Conservation (phyloP, 352 stramenopile species). For the Phytophthora uliginosa region DNA sequence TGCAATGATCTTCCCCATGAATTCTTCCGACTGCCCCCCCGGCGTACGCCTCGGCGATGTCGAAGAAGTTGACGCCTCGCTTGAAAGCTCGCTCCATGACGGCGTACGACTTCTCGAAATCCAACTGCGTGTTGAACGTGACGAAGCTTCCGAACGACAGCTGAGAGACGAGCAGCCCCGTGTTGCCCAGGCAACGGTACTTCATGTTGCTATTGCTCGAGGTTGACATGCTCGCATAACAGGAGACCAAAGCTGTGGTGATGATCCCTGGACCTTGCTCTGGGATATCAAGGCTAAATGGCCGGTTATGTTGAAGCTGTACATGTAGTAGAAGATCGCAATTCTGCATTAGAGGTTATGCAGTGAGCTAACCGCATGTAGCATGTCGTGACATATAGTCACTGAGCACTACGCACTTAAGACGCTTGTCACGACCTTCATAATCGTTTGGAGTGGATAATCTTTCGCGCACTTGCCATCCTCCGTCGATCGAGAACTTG, state of each 20-base stretch:
- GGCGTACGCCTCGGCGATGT: conserved; percentile 66
- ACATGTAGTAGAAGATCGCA: too few species aligned
- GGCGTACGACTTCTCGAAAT: conserved; percentile 58
- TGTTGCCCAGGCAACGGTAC: conserved; percentile 62
- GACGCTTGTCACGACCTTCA: background rate
- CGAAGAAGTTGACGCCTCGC: conserved; percentile 74
- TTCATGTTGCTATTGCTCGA: conserved; percentile 39
- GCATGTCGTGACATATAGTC: too few species aligned
- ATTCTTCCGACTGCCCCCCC: conserved; percentile 53
- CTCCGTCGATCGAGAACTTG: background rate
- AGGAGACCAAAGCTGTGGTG: conserved; percentile 4
- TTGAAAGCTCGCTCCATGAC: conserved; percentile 66
- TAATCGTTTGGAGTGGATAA: conserved; percentile 10
- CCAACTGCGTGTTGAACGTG: conserved; percentile 54
- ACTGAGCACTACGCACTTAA: background rate
- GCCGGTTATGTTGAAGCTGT: background rate
- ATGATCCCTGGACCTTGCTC: background rate
- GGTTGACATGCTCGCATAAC: background rate
- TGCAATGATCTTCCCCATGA: conserved; percentile 64
- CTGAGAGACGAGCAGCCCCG: conserved; percentile 54
- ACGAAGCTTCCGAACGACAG: conserved; percentile 64
- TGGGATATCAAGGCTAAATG: background rate
- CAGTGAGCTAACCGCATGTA: background rate
- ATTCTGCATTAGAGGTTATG: background rate
- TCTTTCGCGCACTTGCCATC: background rate